A percentile compares a stretch with the other conserved stretches of the same genome.
These are phyloP conservation scores for Tuber borchii DNA, from an alignment of 495 filamentous ascomycete genomes.

Conservation along the genomic window DNA sequence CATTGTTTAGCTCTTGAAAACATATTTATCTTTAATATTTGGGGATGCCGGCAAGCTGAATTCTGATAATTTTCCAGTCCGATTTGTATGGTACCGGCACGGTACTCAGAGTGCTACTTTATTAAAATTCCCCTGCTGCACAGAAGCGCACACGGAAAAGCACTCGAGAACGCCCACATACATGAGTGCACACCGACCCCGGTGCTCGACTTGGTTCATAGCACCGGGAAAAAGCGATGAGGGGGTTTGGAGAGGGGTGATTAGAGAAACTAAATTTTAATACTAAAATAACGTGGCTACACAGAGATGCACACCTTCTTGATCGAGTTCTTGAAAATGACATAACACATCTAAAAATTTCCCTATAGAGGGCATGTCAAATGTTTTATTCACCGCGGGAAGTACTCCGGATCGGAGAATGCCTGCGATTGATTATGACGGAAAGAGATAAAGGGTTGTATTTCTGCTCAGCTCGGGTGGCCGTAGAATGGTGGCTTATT, in stretches of 20 bases:
- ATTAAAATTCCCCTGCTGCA: not conserved
- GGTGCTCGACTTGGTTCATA: not conserved
- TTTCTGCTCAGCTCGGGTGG: not conserved
- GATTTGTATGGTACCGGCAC: not conserved
- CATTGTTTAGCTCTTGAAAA: not conserved
- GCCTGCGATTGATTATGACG: not conserved
- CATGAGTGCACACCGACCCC: not conserved
- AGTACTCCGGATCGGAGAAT: slow-evolving; percentile 1
- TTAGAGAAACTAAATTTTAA: not conserved
- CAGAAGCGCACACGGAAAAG: not conserved
- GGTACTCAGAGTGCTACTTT: not conserved
- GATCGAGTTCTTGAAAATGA: not conserved
- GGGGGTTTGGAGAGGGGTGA: not conserved
- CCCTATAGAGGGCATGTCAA: not conserved
- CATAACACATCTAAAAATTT: not conserved
- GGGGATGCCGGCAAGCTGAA: not conserved
- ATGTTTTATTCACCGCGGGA: not conserved
- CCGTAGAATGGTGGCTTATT: not conserved
- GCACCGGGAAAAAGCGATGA: not conserved
- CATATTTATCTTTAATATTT: not conserved
- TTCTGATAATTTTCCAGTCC: not conserved
- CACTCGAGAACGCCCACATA: not conserved
- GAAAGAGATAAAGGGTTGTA: not conserved
- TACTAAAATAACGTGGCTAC: not conserved
- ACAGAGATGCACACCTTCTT: slow-evolving; percentile 1